Evolutionary conservation across 768 basidiomycete species (phyloP).

Genomic region (Mycena vitilis): DNA sequence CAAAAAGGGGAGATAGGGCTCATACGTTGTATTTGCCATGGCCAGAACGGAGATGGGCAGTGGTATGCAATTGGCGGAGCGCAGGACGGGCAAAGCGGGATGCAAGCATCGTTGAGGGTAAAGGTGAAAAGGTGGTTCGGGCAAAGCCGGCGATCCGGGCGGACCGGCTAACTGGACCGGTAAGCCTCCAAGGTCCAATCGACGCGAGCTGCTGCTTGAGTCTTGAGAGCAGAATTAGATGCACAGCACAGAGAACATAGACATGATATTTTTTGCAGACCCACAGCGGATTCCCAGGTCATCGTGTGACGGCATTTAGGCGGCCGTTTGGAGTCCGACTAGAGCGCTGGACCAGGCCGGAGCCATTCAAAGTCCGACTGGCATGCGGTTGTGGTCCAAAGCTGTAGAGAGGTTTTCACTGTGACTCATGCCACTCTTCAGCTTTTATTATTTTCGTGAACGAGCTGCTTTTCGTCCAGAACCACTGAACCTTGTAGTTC

Average conservation of each 20-base stretch:
- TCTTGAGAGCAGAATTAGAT: too few species aligned
- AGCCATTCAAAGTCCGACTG: constrained; percentile 14
- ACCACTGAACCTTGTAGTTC: too few species aligned
- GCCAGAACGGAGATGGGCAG: constrained; percentile 56
- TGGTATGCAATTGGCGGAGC: constrained; percentile 58
- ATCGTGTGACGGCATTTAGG: constrained; percentile 26
- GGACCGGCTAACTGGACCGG: not conserved
- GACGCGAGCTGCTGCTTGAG: too few species aligned
- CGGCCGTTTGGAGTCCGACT: constrained; percentile 1
- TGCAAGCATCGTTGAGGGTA: constrained; percentile 48
- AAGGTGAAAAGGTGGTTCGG: not conserved
- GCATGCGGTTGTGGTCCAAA: constrained; percentile 21
- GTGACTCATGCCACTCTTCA: constrained; percentile 12
- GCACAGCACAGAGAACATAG: not conserved
- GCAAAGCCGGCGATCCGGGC: not conserved
- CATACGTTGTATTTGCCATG: constrained; percentile 71
- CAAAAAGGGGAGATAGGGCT: constrained; percentile 8
- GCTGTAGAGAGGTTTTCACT: constrained; percentile 6
- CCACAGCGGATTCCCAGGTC: constrained; percentile 15
- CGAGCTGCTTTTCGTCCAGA: too few species aligned
- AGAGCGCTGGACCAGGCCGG: too few species aligned
- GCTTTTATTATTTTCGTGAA: too few species aligned
- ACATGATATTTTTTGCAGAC: not conserved
- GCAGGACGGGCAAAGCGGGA: constrained; percentile 52
- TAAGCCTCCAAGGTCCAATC: too few species aligned